Percentiles rank a stretch among this genome's conserved stretches.
These are phyloP conservation scores for Tricholoma furcatifolium DNA, from an alignment of 768 basidiomycete species.

Conservation along the genomic window DNA sequence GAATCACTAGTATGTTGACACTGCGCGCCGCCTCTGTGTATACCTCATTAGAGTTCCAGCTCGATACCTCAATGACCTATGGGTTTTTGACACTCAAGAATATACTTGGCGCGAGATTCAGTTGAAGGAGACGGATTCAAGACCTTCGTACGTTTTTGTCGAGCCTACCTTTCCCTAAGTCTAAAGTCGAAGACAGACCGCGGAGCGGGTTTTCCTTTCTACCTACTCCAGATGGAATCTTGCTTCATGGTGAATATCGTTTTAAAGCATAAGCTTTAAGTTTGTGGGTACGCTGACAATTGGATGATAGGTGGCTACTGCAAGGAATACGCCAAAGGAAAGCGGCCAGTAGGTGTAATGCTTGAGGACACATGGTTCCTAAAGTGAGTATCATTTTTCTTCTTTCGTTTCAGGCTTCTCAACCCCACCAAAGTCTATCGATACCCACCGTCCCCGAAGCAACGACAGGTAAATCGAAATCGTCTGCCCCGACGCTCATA, in stretches of 20 bases:
- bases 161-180: background rate
- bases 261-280: background rate
- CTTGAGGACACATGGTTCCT: conserved; percentile 91
- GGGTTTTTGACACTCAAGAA: conserved; percentile 84
- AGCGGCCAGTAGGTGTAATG: conserved; percentile 82
- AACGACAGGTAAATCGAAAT: conserved; percentile 28
- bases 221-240: conserved; percentile 70
- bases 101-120: conserved; percentile 84
- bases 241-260: conserved; percentile 63
- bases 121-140: conserved; percentile 64
- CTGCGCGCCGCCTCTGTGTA: background rate
- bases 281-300: background rate
- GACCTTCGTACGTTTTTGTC: conserved; percentile 60
- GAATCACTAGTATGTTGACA: conserved; percentile 61
- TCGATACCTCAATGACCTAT: conserved; percentile 79
- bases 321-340: conserved; percentile 86
- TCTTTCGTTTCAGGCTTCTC: conserved; percentile 15
- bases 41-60: conserved; percentile 37
- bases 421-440: conserved; percentile 19
- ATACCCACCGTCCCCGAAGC: conserved; percentile 16
- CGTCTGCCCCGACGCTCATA: conserved; percentile 43
- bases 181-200: conserved; percentile 39
- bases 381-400: conserved; percentile 40
- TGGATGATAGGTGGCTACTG: conserved; percentile 72
- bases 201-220: conserved; percentile 87